Evolutionary conservation across 202 grass and related monocot species (phyloP).

Genomic region (Zizania palustris): DNA sequence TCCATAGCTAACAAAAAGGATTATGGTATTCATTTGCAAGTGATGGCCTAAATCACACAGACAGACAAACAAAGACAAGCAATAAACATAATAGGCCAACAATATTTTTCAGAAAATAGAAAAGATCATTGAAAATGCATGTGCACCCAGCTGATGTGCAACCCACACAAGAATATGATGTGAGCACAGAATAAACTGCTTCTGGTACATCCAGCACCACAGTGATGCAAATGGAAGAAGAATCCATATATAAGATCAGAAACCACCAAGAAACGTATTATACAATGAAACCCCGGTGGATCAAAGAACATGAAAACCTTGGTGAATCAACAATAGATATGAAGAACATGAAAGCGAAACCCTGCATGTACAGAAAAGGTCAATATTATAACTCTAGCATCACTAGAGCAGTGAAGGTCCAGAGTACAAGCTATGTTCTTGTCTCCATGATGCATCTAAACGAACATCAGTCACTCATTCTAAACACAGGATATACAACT

Average conservation of each 20-base stretch:
- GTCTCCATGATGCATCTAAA: background rate
- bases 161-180: background rate
- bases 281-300: background rate
- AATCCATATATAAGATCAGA: background rate
- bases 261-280: background rate
- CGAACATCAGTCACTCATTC: background rate
- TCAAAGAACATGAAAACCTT: too few relatives aligned
- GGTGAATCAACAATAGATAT: slow-evolving; percentile 11
- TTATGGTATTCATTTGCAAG: background rate
- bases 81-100: background rate
- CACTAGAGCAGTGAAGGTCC: background rate
- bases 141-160: background rate
- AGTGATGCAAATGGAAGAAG: background rate
- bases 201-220: background rate
- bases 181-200: background rate
- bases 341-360: background rate
- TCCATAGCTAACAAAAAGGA: background rate
- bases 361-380: background rate
- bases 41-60: background rate
- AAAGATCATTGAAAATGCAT: background rate
- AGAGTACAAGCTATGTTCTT: background rate
- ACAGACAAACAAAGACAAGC: background rate
- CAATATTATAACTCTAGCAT: background rate
- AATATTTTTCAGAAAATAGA: background rate
- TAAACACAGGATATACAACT: background rate